Percentiles rank a stretch among this genome's conserved stretches.
Conservation (phyloP, 1,284 basidiomycete genomes). For the Trichosporon sp. region DNA sequence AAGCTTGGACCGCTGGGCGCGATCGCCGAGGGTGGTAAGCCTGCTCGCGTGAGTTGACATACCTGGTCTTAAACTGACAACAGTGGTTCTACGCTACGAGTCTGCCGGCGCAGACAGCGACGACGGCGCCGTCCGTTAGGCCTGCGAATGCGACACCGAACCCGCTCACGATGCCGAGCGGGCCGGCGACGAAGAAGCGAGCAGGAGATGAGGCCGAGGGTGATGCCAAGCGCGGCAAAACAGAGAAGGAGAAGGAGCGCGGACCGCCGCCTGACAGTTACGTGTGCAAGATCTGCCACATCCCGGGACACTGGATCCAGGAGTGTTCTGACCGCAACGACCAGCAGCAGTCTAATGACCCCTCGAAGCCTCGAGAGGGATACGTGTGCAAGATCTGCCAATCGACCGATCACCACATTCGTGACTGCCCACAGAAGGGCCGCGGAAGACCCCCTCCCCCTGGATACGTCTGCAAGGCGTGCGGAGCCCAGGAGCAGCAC, state of each 20-base stretch:
- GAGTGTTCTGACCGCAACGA: conserved; percentile 41
- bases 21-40: conserved; percentile 57
- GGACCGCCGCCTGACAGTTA: conserved; percentile 66
- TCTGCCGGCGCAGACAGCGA: conserved; percentile 51
- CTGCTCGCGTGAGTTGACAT: conserved; percentile 62
- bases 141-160: conserved; percentile 41
- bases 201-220: conserved; percentile 52
- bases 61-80: conserved; percentile 6
- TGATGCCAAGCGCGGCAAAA: conserved; percentile 48
- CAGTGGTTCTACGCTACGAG: conserved; percentile 76
- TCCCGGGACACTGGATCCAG: conserved; percentile 48
- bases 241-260: conserved; percentile 21
- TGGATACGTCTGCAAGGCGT: conserved; percentile 81
- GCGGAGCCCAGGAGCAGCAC: conserved; percentile 68
- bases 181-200: conserved; percentile 51
- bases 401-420: conserved; percentile 69
- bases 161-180: conserved; percentile 27
- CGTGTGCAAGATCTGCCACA: conserved; percentile 74
- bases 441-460: conserved; percentile 56
- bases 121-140: conserved; percentile 26
- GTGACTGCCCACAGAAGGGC: conserved; percentile 73
- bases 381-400: conserved; percentile 46
- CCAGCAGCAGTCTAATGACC: conserved; percentile 17
- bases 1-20: conserved; percentile 80
- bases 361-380: conserved; percentile 31